Base-by-base conservation (phyloP, 805 yeast genomes). In the Metschnikowia drakensbergensis region DNA sequence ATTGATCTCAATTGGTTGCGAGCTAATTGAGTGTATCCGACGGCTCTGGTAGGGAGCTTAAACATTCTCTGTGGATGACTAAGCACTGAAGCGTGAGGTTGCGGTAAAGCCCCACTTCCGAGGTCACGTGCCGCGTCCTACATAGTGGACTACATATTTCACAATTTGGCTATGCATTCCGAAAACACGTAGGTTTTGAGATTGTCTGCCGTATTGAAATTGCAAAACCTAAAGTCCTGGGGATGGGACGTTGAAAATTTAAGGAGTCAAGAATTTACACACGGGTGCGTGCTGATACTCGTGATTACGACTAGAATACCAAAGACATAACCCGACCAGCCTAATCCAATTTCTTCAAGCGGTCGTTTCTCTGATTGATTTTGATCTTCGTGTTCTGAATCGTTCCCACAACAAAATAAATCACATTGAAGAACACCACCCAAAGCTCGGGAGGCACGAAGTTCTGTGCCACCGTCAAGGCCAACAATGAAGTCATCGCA, bases 351-450 rank as follows among this genome's bases (percentile, higher is more conserved):
- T 51, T 48, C 49, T 48, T 42, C 30, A 38, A 37, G 32, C 47
- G 41, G 45, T 45, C 51, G 41, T 47, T 45, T 31, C 51, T 41
- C 32, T 50, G 53, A 34, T 37, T 63, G 52, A 65, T 48, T 62
- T 82, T 82, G 53, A 83, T 67, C 60, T 73, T 68, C 4, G 81
- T 75, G 58, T 83, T 83, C 55, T 83, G 85, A 47, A 74, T 72
- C 1, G 88, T 83, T 1, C 86, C 86, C 48, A 83, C 65, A 4
- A 82, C 59, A 54, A 82, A 82, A 57, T 76, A 82, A 23, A 82
- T 77, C 30, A 79, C 53, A 54, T 76, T 77, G 65, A 81, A 81
- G 60, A 82, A 83, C 3, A 80, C 80, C 8, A 80, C 82, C 89
- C 89, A 83, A 29, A 76, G 65, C 56, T 82, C 80, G 1, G 84